Evolutionary conservation across 805 yeast species (phyloP).

Genomic region (Candida corydali): DNA sequence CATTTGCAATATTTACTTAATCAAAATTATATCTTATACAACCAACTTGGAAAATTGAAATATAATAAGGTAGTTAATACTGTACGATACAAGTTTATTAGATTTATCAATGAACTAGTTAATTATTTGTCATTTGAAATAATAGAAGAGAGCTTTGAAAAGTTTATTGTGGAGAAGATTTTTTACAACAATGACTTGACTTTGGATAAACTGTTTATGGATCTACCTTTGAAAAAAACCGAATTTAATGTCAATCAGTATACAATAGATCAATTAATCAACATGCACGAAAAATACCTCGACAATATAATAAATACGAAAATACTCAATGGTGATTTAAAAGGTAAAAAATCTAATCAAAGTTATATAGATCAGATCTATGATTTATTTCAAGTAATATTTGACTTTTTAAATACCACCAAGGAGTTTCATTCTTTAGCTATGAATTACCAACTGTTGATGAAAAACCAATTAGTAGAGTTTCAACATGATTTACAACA

Average conservation of each 20-base stretch:
- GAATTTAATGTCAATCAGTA: conserved; percentile 21
- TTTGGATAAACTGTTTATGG: conserved; percentile 4
- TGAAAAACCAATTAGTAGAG: conserved; percentile 12
- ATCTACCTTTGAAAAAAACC: neutral
- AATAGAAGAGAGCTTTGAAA: conserved; percentile 38
- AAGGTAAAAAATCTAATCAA: conserved; percentile 26
- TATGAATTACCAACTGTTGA: conserved; percentile 23
- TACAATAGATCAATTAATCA: conserved; percentile 48
- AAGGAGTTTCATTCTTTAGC: conserved; percentile 29
- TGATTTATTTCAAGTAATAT: conserved; percentile 24
- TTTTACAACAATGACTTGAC: conserved; percentile 7
- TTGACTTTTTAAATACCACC: conserved; percentile 29
- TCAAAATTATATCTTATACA: conserved; percentile 22
- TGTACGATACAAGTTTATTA: conserved; percentile 35
- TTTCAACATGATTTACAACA: conserved; percentile 11
- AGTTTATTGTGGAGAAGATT: conserved; percentile 14
- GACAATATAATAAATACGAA: conserved; percentile 25
- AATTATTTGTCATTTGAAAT: conserved; percentile 43
- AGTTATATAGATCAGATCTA: conserved; percentile 31
- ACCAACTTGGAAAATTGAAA: conserved; percentile 17
- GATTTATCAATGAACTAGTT: conserved; percentile 38
- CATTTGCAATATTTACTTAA: conserved; percentile 54
- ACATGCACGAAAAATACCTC: conserved; percentile 29
- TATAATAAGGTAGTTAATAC: conserved; percentile 29
- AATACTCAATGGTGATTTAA: conserved; percentile 24